Evolutionary conservation across 2,329 filamentous ascomycete genomes (phyloP), one percentile per base, ranked within the genome.

Genomic region (Nothophoma quercina): DNA sequence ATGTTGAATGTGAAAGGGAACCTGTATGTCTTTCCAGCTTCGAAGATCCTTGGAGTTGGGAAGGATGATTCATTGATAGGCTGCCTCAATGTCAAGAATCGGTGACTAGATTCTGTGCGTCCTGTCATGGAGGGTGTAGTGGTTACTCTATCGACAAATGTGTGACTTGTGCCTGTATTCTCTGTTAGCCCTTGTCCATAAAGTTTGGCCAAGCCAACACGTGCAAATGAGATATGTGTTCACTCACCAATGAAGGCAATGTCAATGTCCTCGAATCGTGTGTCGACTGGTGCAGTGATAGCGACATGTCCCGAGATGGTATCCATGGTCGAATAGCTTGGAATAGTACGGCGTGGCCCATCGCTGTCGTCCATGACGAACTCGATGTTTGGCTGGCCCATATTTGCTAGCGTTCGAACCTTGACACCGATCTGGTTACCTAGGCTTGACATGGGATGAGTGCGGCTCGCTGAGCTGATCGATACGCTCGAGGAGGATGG

Each of bases 1-100:
- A 89, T 78, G 48, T 85, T 83, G 63, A 89, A 89, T 21, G 79
- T 80, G 67, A 88, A 89, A 1, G 84, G 83, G 51, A 88, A 85
- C 7, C 71, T 77, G 69, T 88, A 88, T 9, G 74, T 77, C 55
- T 75, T 77, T 10, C 81, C 82, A n/a, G 81, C 78, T 61, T 81
- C 76, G 2, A 86, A 72, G 4, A 85, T 74, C 21, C 81, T 77
- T 29, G 83, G 79, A 26, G 78, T 75, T 0, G 86, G 85, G 51
- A 86, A 81, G n/a, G 74, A 69, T 13, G 74, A 65, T 2, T 81
- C 69, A 33, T 81, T 69, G 28, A 86, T 81, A 3, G 86, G 86
- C 65, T 88, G 85, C 51, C 78, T 78, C 22, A 89, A 77, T 54
- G 82, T 84, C 28, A 89, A 73, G 62, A 88, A 89, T 15, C 79